Base-by-base conservation (phyloP, 2,329 filamentous ascomycete species). In the Zasmidium citrigriseum region DNA sequence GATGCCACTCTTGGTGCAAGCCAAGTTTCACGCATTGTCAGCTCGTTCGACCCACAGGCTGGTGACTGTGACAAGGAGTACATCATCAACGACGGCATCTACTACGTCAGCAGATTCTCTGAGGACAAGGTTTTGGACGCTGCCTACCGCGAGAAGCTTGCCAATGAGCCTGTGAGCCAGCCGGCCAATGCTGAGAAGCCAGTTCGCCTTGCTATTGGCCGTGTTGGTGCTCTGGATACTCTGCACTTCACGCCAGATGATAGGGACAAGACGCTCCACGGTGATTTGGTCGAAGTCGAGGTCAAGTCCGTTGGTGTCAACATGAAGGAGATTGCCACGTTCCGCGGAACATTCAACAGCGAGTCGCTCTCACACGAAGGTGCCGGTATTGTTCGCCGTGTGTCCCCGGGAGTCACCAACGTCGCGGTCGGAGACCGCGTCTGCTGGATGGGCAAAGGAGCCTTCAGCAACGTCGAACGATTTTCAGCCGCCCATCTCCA, bases 231-330 rank as follows among this genome's bases (percentile, higher is more conserved):
- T 50, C 23, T 50, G 47, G 47, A 50, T 24, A 50, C 47, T 18
- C 47, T 50, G 4, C 24, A 29, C n/a, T 50, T 20, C 10, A 24
- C 23, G 14, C 14, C 34, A 21, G 47, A 50, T 18, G 47, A 50
- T 23, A 10, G 23, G 21, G 47, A 18, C 24, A 20, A 4, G n/a
- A 24, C 22, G 12, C n/a, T 50, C 5, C 22, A 5, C 3, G 47
- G 29, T 18, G 34, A n/a, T n/a, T n/a, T 16, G 16, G 53, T 55
- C 18, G 53, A 55, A 24, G 27, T 55, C 25, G 53, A 48, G n/a
- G 53, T 49, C 21, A 23, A 25, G 22, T 25, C 53, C n/a, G 18
- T 18, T n/a, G 53, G 53, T 12, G 22, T 49, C 24, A 55, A 55
- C 53, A 38, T 52, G 16, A 34, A 41, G 25, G 49, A 52, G 34